These are phyloP conservation scores for Inonotus obliquus DNA, from an alignment of 1,284 basidiomycete species.

Conservation along the genomic window DNA sequence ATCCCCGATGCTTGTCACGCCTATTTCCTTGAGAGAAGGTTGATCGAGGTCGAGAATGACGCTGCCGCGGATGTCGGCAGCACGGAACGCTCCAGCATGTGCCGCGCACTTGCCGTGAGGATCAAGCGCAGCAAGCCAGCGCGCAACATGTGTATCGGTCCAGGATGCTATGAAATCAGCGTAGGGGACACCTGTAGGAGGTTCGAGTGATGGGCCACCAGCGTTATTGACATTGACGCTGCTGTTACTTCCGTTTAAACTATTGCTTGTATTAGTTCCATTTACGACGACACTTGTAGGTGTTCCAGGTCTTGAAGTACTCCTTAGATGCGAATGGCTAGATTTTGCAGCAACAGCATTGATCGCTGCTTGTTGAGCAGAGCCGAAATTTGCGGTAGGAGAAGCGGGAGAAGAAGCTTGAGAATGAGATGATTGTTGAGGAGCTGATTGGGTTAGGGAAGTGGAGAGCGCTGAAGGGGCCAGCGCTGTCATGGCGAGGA, in stretches of 20 bases:
- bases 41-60: slow-evolving; percentile 88
- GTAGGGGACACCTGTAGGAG: slow-evolving; percentile 54
- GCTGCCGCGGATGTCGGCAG: slow-evolving; percentile 86
- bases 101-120: slow-evolving; percentile 51
- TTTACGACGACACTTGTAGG: slow-evolving; percentile 24
- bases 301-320: slow-evolving; percentile 21
- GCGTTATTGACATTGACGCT: slow-evolving; percentile 31
- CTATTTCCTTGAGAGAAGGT: slow-evolving; percentile 82
- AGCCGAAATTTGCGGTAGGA: slow-evolving; percentile 38
- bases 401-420: slow-evolving; percentile 52
- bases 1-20: slow-evolving; percentile 84
- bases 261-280: slow-evolving; percentile 14
- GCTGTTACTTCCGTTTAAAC: slow-evolving; percentile 18
- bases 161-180: slow-evolving; percentile 62
- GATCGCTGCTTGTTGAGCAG: slow-evolving; percentile 27
- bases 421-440: slow-evolving; percentile 26
- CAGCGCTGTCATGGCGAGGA: slow-evolving; percentile 15
- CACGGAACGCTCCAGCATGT: slow-evolving; percentile 67
- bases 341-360: slow-evolving; percentile 34
- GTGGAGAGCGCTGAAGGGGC: slow-evolving; percentile 30
- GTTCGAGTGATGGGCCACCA: slow-evolving; percentile 40
- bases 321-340: slow-evolving; percentile 24
- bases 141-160: slow-evolving; percentile 64
- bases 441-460: slow-evolving; percentile 30
- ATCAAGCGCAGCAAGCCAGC: slow-evolving; percentile 62